Evolutionary conservation across 1,139 yeast species (phyloP).

Genomic region (Protomyces inouyei): DNA sequence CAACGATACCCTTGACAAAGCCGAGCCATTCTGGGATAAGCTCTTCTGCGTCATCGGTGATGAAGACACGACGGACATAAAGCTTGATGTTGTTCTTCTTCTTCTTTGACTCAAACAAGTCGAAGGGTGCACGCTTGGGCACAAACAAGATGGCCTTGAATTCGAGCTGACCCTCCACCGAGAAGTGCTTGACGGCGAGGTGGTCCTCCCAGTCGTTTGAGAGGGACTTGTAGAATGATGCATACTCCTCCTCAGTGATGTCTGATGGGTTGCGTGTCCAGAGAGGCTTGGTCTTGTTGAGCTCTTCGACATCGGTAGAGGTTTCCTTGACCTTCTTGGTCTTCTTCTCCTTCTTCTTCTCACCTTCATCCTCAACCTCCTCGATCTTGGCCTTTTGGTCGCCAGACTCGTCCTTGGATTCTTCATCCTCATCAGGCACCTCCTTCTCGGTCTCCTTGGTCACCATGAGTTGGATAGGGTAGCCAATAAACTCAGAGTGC

Average conservation of each 20-base stretch:
- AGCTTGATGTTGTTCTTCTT: constrained; percentile 98
- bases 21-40: constrained; percentile 98
- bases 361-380: constrained; percentile 64
- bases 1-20: constrained; percentile 98
- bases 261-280: constrained; percentile 99
- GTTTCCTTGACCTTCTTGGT: constrained; percentile 78
- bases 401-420: constrained; percentile 51
- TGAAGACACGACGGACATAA: constrained; percentile 99
- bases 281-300: constrained; percentile 97
- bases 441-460: constrained; percentile 98
- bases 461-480: constrained; percentile 97
- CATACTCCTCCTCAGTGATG: constrained; percentile 96
- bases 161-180: constrained; percentile 99
- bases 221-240: constrained; percentile 98
- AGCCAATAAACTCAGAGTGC: constrained; percentile 98
- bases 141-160: constrained; percentile 96
- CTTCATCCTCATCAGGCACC: constrained; percentile 60
- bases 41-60: constrained; percentile 99
- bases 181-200: constrained; percentile 98
- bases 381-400: constrained; percentile 59
- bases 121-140: constrained; percentile 99
- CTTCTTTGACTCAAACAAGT: constrained; percentile 94
- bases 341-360: constrained; percentile 58
- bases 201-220: constrained; percentile 99
- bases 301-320: constrained; percentile 89